These are phyloP conservation scores for Arabidopsis lyrata DNA, from an alignment of 441 rosid species.

Conservation along the genomic window DNA sequence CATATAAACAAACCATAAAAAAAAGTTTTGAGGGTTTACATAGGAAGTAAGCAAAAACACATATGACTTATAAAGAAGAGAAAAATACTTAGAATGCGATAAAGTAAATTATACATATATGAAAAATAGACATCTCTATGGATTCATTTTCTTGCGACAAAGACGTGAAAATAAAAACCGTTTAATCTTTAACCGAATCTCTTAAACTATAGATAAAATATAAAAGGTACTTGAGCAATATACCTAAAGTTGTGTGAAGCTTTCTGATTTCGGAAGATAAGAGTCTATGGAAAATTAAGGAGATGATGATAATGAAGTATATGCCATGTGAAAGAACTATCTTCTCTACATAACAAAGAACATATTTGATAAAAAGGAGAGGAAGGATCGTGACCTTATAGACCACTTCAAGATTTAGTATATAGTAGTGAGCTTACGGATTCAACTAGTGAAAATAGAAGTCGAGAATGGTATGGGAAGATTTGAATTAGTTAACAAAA, in stretches of 20 bases:
- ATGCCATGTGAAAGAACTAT: background rate
- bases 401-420: background rate
- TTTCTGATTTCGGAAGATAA: background rate
- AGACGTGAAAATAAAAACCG: background rate
- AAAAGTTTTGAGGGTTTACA: background rate
- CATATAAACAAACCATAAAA: background rate
- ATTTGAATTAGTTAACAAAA: background rate
- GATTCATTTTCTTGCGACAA: background rate
- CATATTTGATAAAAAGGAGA: background rate
- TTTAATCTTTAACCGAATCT: background rate
- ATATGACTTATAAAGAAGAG: too few relatives aligned
- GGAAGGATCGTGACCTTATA: background rate
- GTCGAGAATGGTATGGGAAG: background rate
- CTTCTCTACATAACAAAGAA: background rate
- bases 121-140: background rate
- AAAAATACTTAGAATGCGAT: background rate
- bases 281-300: background rate
- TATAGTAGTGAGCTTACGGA: background rate
- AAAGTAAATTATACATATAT: background rate
- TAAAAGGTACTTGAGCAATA: background rate
- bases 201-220: background rate
- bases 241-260: background rate
- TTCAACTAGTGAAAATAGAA: background rate
- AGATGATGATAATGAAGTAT: conserved; percentile 9
- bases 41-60: background rate